Percentiles rank a stretch among this genome's conserved stretches.
These are phyloP conservation scores for Backusella circina DNA, from an alignment of 192 early-diverging fungal species.

Conservation along the genomic window DNA sequence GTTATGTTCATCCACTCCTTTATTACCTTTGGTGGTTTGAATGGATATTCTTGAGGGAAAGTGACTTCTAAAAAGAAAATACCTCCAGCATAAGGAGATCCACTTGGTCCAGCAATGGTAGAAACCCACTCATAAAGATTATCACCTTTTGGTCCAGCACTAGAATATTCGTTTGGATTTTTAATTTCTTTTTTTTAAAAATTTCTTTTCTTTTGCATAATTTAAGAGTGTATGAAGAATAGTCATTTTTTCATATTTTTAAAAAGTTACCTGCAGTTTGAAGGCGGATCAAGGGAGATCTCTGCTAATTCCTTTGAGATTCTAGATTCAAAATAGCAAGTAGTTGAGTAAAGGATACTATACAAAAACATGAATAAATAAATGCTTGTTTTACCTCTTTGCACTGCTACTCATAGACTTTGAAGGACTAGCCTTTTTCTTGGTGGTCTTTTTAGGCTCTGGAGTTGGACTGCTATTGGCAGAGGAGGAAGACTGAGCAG, in stretches of 20 bases:
- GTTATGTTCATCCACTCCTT: background rate
- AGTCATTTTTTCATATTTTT: background rate
- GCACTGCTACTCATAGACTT: slow-evolving; percentile 56
- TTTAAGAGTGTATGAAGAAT: background rate
- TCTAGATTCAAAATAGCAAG: slow-evolving; percentile 37
- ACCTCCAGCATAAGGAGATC: slow-evolving; percentile 86
- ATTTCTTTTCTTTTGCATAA: background rate
- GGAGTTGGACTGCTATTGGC: background rate
- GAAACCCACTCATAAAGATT: slow-evolving; percentile 96
- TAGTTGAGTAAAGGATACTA: slow-evolving; percentile 6
- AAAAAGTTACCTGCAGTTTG: slow-evolving; percentile 69
- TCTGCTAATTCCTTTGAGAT: slow-evolving; percentile 98
- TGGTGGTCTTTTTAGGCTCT: slow-evolving; percentile 1
- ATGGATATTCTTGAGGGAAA: slow-evolving; percentile 93
- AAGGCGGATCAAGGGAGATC: slow-evolving; percentile 92
- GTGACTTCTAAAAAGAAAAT: slow-evolving; percentile 92
- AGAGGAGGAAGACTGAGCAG: slow-evolving; percentile 5
- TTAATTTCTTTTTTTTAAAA: background rate
- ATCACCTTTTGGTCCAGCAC: slow-evolving; percentile 94
- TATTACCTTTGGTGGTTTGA: slow-evolving; percentile 88
- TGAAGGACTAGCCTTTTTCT: slow-evolving; percentile 15
- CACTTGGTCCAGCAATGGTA: slow-evolving; percentile 87
- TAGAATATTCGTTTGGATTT: slow-evolving; percentile 16
- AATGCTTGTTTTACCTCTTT: slow-evolving; percentile 42
- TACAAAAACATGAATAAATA: background rate